Base-by-base conservation (phyloP, 2,329 filamentous ascomycete species). In the Paecilomyces fulvus region DNA sequence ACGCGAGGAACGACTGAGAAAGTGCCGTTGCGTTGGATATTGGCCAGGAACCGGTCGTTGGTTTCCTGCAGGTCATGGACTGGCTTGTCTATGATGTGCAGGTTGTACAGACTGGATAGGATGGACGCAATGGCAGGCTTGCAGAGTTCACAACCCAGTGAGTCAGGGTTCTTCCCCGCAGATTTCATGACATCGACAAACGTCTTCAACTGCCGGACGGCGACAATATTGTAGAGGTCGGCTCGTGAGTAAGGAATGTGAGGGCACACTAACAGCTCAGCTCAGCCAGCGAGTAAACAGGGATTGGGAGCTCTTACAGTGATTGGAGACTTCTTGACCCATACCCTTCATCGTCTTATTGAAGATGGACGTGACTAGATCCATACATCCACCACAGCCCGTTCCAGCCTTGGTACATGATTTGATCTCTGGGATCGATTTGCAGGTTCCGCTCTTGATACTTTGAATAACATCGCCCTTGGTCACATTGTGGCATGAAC, bases 351-450 rank as follows among this genome's bases (percentile, higher is more conserved):
- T 92, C 30, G 90, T 87, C 69, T 86, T 87, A 79, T 92, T 94
- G 82, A 95, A 95, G 67, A 96, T 95, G 61, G 85, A 87, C 55
- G 90, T 89, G 1, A 95, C 88, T 4, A 96, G 81, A 5, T 91
- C 90, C 82, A 96, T 85, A 69, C 91, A 96, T 7, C 91, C 91
- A 62, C 90, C 91, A 66, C 91, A 96, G 2, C 91, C 91, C 0
- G 89, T 95, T 46, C 91, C 91, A 17, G 90, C 90, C 71, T 96
- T 96, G 14, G 91, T 96, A 76, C 90, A 95, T 1, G 87, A 83
- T 73, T 96, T 96, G 67, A 96, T 80, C 55, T 92, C 87, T 54
- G 85, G 86, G 49, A 95, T 82, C 25, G 87, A 87, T 68, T 88
- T 94, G 78, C 90, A 95, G 2, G 81, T 85, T 43, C 89, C 90